These are phyloP conservation scores for Medicago lupulina DNA, from an alignment of 306 rosid species.

Conservation along the genomic window DNA sequence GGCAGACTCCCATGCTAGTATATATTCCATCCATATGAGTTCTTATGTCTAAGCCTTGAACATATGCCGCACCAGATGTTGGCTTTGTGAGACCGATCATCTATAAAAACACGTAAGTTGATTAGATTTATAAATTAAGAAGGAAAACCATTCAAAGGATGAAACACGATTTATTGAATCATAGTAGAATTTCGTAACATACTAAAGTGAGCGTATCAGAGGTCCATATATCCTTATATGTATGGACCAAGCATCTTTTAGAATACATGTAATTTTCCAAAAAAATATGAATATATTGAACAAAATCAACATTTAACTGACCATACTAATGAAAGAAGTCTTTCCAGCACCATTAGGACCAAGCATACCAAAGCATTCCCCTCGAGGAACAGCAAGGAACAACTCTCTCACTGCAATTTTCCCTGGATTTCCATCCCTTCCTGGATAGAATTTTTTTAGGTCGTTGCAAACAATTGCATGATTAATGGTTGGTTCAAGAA, in stretches of 20 bases:
- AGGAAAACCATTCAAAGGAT: slow-evolving; percentile 32
- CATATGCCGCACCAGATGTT: slow-evolving; percentile 73
- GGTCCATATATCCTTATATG: neutral
- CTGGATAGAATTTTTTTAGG: slow-evolving; percentile 78
- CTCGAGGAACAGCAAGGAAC: slow-evolving; percentile 86
- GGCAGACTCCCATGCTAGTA: slow-evolving; percentile 92
- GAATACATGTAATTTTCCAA: neutral
- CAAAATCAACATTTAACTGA: slow-evolving; percentile 48
- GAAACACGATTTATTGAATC: slow-evolving; percentile 1
- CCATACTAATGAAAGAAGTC: slow-evolving; percentile 95
- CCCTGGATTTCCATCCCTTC: slow-evolving; percentile 85
- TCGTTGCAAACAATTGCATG: slow-evolving; percentile 73
- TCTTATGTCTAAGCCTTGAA: slow-evolving; percentile 74
- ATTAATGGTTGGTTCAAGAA: slow-evolving; percentile 52
- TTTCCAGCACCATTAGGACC: slow-evolving; percentile 99
- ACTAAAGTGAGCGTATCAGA: slow-evolving; percentile 11
- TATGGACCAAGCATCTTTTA: neutral
- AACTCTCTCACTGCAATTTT: slow-evolving; percentile 84
- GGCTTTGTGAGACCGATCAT: slow-evolving; percentile 96
- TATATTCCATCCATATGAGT: slow-evolving; percentile 77
- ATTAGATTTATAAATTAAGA: slow-evolving; percentile 31
- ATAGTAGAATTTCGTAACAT: slow-evolving; percentile 17
- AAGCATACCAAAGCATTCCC: slow-evolving; percentile 96
- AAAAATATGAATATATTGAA: neutral
- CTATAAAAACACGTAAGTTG: slow-evolving; percentile 47